Evolutionary conservation across 768 basidiomycete genomes (phyloP).

Genomic region (Hygrophorus pudorinus): DNA sequence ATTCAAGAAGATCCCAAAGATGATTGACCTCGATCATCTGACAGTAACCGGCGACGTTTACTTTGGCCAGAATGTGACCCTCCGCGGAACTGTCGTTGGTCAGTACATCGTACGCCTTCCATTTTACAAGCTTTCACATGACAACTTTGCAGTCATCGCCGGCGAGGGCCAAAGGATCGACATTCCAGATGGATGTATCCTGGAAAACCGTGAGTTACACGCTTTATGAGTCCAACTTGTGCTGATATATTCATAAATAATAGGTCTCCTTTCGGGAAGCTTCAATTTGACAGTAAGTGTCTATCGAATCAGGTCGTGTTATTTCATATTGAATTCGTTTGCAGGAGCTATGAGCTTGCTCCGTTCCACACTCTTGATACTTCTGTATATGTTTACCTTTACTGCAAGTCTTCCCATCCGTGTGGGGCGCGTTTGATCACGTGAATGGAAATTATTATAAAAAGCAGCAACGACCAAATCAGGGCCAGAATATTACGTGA

Average conservation of each 20-base stretch:
- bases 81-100: constrained; percentile 86
- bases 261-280: constrained; percentile 1
- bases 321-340: not conserved
- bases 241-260: not conserved
- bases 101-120: constrained; percentile 7
- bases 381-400: too few relatives aligned
- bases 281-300: not conserved
- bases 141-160: constrained; percentile 40
- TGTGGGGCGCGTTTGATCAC: too few relatives aligned
- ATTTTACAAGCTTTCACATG: too few relatives aligned
- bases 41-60: constrained; percentile 88
- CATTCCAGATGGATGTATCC: constrained; percentile 71
- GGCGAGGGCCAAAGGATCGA: constrained; percentile 76
- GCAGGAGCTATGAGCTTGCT: not conserved
- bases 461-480: too few relatives aligned
- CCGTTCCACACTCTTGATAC: too few relatives aligned
- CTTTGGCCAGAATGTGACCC: constrained; percentile 79
- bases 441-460: too few relatives aligned
- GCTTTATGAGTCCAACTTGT: constrained; percentile 4
- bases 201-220: constrained; percentile 49
- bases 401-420: too few relatives aligned
- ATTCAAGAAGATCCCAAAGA: constrained; percentile 89
- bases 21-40: constrained; percentile 88
- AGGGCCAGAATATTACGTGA: too few relatives aligned
- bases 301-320: not conserved